A percentile compares a stretch with the other conserved stretches of the same genome.
phyloP scores from a whole-genome alignment of 2,329 filamentous ascomycete species.

The Aureobasidium lini region DNA sequence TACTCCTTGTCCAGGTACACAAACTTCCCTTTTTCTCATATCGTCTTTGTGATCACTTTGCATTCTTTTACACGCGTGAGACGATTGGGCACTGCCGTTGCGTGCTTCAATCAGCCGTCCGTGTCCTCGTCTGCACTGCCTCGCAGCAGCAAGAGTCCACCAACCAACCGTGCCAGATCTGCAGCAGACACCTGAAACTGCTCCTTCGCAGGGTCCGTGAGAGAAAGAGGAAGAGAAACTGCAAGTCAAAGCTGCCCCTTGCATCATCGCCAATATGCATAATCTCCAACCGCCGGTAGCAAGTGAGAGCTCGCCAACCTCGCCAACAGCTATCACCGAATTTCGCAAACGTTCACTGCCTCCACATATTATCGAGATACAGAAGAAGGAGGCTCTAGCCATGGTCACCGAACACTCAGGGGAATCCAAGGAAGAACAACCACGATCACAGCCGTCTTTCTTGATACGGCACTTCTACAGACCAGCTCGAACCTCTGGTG shows the following conservation, averaged over 20 bases:
- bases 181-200: too few species aligned
- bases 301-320: not conserved
- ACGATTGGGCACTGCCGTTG: not conserved
- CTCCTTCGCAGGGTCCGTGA: too few species aligned
- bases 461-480: constrained; percentile 22
- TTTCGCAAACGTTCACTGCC: constrained; percentile 12
- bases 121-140: not conserved
- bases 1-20: not conserved
- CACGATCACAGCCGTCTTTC: constrained; percentile 18
- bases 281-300: not conserved
- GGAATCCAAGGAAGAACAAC: not conserved
- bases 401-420: constrained; percentile 1
- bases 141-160: too few species aligned
- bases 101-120: not conserved
- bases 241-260: too few species aligned
- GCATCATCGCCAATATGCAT: too few species aligned
- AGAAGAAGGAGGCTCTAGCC: constrained; percentile 3
- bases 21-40: not conserved
- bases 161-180: too few species aligned
- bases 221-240: too few species aligned
- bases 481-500: not conserved
- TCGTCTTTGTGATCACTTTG: not conserved
- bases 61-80: not conserved
- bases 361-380: constrained; percentile 11
- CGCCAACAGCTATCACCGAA: not conserved